These are phyloP conservation scores for Saccharomyces hybrid DNA, from an alignment of 1,139 yeast genomes.

Conservation along the genomic window DNA sequence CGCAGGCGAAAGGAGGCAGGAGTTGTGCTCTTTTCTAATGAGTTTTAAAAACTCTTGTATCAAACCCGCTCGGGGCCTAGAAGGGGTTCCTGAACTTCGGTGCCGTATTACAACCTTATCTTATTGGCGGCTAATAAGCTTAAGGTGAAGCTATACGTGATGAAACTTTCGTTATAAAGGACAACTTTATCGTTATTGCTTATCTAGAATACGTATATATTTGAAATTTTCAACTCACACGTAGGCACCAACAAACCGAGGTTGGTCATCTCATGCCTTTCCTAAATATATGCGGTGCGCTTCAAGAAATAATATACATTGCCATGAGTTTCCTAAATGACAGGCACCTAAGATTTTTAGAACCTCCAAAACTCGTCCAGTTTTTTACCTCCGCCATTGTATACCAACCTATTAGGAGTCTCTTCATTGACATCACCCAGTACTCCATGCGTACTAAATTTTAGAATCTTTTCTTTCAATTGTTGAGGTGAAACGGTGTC, in stretches of 20 bases:
- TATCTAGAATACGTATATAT: background rate
- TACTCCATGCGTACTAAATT: conserved; percentile 64
- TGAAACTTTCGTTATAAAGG: background rate
- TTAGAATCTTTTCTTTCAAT: conserved; percentile 79
- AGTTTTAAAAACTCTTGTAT: too few relatives aligned
- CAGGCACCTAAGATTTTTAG: background rate
- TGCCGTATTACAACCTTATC: background rate
- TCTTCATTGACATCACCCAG: conserved; percentile 68
- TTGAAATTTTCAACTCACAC: background rate
- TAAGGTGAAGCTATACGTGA: background rate
- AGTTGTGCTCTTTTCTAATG: too few relatives aligned
- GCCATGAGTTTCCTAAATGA: background rate
- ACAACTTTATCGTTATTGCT: background rate
- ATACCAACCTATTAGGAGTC: conserved; percentile 84
- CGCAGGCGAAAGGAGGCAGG: too few relatives aligned
- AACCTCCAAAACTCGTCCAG: conserved; percentile 61
- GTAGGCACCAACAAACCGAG: background rate
- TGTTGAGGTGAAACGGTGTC: conserved; percentile 76
- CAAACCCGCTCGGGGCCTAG: too few relatives aligned
- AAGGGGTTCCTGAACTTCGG: too few relatives aligned
- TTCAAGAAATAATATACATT: background rate
- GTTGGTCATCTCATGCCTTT: background rate
- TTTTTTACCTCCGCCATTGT: conserved; percentile 88
- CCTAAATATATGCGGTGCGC: background rate
- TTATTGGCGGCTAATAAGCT: background rate